Base-by-base conservation (phyloP, 805 yeast genomes). In the Dipodascus geniculatus region DNA sequence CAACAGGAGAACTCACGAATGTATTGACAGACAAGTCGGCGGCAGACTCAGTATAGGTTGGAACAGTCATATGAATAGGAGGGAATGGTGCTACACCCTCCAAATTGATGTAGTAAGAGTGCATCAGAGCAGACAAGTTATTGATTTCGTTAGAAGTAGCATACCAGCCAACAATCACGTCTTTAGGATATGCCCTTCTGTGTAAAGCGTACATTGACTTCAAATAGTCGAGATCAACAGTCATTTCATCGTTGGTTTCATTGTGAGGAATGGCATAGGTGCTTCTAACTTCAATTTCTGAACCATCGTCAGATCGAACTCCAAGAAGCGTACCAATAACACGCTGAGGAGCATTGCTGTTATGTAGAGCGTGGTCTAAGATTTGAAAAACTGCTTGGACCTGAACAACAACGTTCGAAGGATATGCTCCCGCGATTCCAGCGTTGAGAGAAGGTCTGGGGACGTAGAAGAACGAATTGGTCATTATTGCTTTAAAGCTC, bases 301-400 rank as follows among this genome's bases (percentile, higher is more conserved):
- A 71, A 14, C 95, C 95, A 65, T 87, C 96, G 57, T 87, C 95
- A 23, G 90, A 83, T 67, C 95, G 78, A 50, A 77, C 70, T 33
- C 96, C 96, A 49, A 88, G 73, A 56, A 88, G 75, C 14, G 95
- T 85, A 57, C 96, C 96, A 60, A 88, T 82, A 56, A 84, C 79
- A 67, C 93, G 77, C 51, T 65, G 62, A 57, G 72, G 74, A 58
- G 77, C 78, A 65, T 73, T 74, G 68, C 71, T 80, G 51, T 79
- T 69, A 69, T 85, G 76, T 54, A 79, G 71, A 23, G 82, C 73
- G 57, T 86, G 82, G 65, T 87, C 93, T 57, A 88, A 74, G 55
- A 88, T 77, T 67, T 83, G 85, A 70, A 88, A 78, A 52, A 85
- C 73, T 3, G 93, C 91, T 50, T 53, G 62, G 14, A 61, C 63